Base-by-base conservation (phyloP, 495 filamentous ascomycete species). In the Penicillium robsamsonii region DNA sequence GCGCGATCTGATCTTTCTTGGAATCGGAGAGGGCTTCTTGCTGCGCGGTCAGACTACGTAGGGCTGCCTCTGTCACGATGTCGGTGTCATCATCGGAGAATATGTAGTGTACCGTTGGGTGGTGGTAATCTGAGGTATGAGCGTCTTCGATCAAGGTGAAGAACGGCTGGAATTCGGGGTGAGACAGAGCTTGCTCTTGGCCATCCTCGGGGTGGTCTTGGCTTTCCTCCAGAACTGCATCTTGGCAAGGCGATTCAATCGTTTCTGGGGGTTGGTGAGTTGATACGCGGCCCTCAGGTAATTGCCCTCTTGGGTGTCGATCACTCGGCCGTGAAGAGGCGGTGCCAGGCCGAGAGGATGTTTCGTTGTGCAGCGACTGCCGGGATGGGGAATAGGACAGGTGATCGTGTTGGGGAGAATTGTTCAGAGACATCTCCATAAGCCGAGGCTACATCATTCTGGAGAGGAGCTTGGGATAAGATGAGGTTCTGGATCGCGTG, bases 61-160 rank as follows among this genome's bases (percentile, higher is more conserved):
- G 59, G 6, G 76, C 75, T 12, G 79, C 80, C 50, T 77, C 75
- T 7, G 87, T 87, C 30, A 90, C 70, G 43, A 87, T 74, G 10
- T 89, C 86, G 5, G 67, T 70, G 65, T 82, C 79, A 71, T 96
- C 91, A 65, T 92, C 88, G 59, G 80, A 81, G 74, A 96, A 97
- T 57, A 96, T 82, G 74, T 97, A 97, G 78, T 93, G 91, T 3
- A 96, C 85, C 40, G 80, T 84, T 20, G 86, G 84, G 58, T 95
- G 92, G 70, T 93, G 80, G 71, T 90, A 74, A 46, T 72, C 74
- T 24, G 67, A 66, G 24, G 69, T 72, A 58, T 72, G 70, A 48
- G 69, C 64, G 63, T 75, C 78, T 64, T 79, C 74, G 62, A 81
- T 74, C 53, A 82, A 67, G 53, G 74, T 80, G 78, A 81, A 80